These are phyloP conservation scores for Puccinia triticina DNA, from an alignment of 1,284 basidiomycete genomes.

Conservation along the genomic window DNA sequence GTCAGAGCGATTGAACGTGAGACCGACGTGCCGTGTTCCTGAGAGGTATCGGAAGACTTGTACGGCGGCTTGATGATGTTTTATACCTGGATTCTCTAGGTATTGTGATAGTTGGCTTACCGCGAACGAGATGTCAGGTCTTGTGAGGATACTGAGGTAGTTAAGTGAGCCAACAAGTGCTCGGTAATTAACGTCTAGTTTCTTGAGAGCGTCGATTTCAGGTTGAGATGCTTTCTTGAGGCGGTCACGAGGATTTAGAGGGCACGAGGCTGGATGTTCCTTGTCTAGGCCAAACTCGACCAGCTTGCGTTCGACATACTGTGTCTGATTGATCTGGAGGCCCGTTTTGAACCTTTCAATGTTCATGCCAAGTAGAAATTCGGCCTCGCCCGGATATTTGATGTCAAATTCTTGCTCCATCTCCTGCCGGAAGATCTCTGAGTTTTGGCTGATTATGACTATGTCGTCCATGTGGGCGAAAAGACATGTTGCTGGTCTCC, in stretches of 20 bases:
- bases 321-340: not conserved
- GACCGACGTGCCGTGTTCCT: not conserved
- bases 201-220: not conserved
- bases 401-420: conserved; percentile 4
- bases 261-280: not conserved
- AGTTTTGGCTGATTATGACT: not conserved
- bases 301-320: not conserved
- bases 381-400: not conserved
- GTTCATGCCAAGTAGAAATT: not conserved
- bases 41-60: conserved; percentile 11
- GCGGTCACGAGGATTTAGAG: not conserved
- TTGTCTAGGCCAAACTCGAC: not conserved
- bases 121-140: conserved; percentile 10
- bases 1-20: too few relatives aligned
- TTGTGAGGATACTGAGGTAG: not conserved
- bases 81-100: not conserved
- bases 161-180: not conserved
- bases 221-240: not conserved
- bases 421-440: not conserved
- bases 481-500: not conserved
- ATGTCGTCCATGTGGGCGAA: conserved; percentile 16
- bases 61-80: not conserved
- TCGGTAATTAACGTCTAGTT: not conserved
- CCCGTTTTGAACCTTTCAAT: not conserved
- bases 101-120: not conserved